These are phyloP conservation scores for Nyssa sinensis DNA, from an alignment of 148 eudicot genomes.

Conservation along the genomic window DNA sequence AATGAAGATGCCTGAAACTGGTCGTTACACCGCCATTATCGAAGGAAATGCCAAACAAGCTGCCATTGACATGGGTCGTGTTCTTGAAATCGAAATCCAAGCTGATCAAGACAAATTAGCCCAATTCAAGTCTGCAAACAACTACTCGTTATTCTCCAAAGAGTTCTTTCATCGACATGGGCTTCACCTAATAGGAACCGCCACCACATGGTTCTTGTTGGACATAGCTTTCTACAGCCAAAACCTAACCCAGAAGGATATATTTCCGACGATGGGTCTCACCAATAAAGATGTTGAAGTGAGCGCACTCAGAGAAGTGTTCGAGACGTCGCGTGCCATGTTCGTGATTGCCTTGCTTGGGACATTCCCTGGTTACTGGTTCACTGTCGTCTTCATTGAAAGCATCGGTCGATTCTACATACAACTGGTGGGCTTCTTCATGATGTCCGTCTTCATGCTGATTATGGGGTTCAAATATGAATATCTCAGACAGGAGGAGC, in stretches of 20 bases:
- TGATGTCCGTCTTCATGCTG: conserved; percentile 34
- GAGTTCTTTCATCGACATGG: conserved; percentile 28
- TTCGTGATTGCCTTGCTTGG: conserved; percentile 32
- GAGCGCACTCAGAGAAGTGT: conserved; percentile 27
- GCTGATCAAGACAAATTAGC: conserved; percentile 20
- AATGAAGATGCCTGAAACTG: conserved; percentile 40
- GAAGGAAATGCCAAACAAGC: conserved; percentile 35
- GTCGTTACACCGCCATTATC: conserved; percentile 31
- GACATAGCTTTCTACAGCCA: conserved; percentile 39
- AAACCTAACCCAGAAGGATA: conserved; percentile 33
- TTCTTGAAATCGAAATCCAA: conserved; percentile 26
- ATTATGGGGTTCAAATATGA: conserved; percentile 22
- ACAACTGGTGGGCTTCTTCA: conserved; percentile 33
- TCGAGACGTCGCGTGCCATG: conserved; percentile 29
- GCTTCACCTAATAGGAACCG: conserved; percentile 30
- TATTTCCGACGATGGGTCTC: conserved; percentile 28
- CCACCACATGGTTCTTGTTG: conserved; percentile 31
- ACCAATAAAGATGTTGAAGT: conserved; percentile 6
- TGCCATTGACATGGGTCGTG: conserved; percentile 31
- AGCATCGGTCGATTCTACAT: conserved; percentile 31
- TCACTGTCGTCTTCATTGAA: conserved; percentile 36
- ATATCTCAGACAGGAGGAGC: conserved; percentile 1
- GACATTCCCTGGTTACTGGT: conserved; percentile 36
- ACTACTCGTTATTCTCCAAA: conserved; percentile 9
- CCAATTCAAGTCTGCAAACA: conserved; percentile 2